Evolutionary conservation across 208 protist genomes (phyloP), one percentile per base, ranked within the genome.

Genomic region (Leishmania guyanensis): DNA sequence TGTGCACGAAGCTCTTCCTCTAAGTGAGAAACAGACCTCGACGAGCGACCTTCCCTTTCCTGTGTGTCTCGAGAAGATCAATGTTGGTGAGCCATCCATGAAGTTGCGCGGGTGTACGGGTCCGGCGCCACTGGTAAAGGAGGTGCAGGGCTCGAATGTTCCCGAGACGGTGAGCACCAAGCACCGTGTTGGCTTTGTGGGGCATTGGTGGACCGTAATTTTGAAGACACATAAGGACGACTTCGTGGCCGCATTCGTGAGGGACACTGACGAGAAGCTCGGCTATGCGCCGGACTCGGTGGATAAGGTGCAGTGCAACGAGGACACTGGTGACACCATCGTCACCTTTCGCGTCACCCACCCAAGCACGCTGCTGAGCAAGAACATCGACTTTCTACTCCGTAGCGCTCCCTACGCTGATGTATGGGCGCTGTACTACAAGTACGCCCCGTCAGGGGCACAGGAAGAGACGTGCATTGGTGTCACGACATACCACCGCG

Each of bases 111-210:
- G 26, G 46, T 3, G 29, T 8, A 6, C 56, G 9, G 54, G 20
- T 46, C 72, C 5, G 51, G 50, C 8, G 6, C 70, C 20, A 33
- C 26, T 16, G 17, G 62, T 26, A 6, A 71, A 81, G 39, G 66
- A 58, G 2, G 17, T 73, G 48, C 74, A 48, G 22, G 46, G 64
- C 5, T 29, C 29, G 0, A 46, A 68, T 2, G 12, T 48, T 33
- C 43, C 75, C 3, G 74, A 71, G 26, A 85, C 69, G 33, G 54
- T 77, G 26, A 83, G 29, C 65, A 88, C 73, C 5, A 81, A 86
- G n/a, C 90, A 90, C 75, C 83, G 92, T 75, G 90, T 95, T 14
- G 92, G 92, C 20, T 95, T 95, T 89, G 84, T 91, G 29, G 92
- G 92, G 1, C 65, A 85, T 75, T 71, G 80, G 10, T 95, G 92